Base-by-base conservation (phyloP, 441 rosid species). In the Omphalea diandra region DNA sequence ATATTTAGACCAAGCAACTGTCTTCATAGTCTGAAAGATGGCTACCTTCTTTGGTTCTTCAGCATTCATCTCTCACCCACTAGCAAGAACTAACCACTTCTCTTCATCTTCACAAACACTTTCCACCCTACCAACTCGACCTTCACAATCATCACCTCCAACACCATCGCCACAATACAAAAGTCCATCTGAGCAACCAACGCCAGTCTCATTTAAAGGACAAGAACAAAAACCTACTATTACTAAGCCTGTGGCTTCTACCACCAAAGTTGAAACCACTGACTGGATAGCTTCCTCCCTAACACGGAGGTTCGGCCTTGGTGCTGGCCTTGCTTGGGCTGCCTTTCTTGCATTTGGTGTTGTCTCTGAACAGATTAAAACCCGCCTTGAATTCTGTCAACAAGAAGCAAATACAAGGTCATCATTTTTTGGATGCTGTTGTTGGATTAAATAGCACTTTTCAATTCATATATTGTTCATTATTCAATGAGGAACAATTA, bases 241-340 rank as follows among this genome's bases (percentile, higher is more conserved):
- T 33, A 2, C 4, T 10, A 81, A 77, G 73, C 78, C 81, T n/a
- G n/a, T n/a, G n/a, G n/a, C n/a, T n/a, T n/a, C n/a, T 24, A 54
- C 73, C 56, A 74, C 74, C 54, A 80, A 67, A 74, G 91, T 71
- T 35, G 98, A 87, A 46, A 73, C 83, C 47, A 85, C 91, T 1
- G 95, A 91, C 76, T 85, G 86, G 92, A 81, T 94, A 32, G 88
- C 94, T 66, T 84, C 94, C 60, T 80, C 86, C n/a, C 75, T 94
- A 72, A 94, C 98, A 35, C 83, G 97, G 74, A 80, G 97, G 67
- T 90, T 85, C 69, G 94, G 97, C 15, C 77, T 94, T 26, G 91
- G 97, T 18, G 95, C 91, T 3, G 98, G 97, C 54, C 87, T 94
- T 50, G 79, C 89, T 0, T 94, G 87, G 91, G 88, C 88, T 7